A percentile compares a stretch with the other conserved stretches of the same genome.
These are phyloP conservation scores for Alternaria triticina DNA, from an alignment of 2,329 filamentous ascomycete genomes.

Conservation along the genomic window DNA sequence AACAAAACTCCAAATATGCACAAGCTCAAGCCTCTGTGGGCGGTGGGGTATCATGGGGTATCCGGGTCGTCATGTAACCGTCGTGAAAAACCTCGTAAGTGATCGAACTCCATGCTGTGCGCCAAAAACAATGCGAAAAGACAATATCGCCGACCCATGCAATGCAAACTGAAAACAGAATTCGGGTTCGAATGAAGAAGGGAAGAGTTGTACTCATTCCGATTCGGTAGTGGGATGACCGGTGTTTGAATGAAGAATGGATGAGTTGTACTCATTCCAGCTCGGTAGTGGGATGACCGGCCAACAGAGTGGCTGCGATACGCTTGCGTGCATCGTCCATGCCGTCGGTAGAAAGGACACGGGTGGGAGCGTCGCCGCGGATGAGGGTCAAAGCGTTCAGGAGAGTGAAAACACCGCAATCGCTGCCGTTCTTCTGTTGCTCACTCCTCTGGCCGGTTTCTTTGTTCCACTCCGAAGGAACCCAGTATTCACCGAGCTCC, in stretches of 20 bases:
- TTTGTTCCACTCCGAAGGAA: constrained; percentile 65
- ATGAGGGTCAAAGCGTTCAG: constrained; percentile 71
- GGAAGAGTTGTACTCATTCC: constrained; percentile 17
- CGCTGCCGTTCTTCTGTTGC: constrained; percentile 69
- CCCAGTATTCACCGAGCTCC: constrained; percentile 64
- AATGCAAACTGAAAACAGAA: not conserved
- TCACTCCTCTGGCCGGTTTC: constrained; percentile 56
- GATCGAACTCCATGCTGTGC: constrained; percentile 21
- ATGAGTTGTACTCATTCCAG: constrained; percentile 22
- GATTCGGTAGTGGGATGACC: constrained; percentile 44
- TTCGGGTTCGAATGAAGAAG: not conserved
- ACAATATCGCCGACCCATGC: not conserved
- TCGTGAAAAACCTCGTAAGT: constrained; percentile 15
- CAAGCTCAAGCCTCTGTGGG: constrained; percentile 14
- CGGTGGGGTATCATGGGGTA: constrained; percentile 16
- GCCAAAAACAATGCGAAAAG: constrained; percentile 4
- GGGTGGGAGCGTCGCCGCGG: constrained; percentile 45
- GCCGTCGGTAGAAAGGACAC: constrained; percentile 58
- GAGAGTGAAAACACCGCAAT: constrained; percentile 80
- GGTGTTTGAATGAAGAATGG: constrained; percentile 34
- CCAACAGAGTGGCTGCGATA: constrained; percentile 70
- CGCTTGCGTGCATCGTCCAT: constrained; percentile 66
- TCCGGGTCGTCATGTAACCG: constrained; percentile 16
- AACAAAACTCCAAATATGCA: not conserved
- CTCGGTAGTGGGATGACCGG: constrained; percentile 51